These are phyloP conservation scores for Saccharata proteae DNA, from an alignment of 2,329 filamentous ascomycete genomes.

Conservation along the genomic window DNA sequence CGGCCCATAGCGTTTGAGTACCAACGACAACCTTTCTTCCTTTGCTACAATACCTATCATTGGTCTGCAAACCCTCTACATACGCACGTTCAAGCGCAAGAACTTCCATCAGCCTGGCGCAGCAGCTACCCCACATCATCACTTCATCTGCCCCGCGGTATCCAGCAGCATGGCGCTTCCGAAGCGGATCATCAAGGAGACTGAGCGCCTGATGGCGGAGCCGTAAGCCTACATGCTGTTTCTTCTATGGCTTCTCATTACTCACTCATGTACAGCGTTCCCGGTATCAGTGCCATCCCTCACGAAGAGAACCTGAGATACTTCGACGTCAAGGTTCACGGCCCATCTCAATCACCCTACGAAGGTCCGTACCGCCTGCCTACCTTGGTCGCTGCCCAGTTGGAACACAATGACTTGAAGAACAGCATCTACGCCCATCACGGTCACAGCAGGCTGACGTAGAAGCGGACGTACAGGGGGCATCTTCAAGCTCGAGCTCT, in stretches of 20 bases:
- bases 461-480: too few species aligned
- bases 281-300: constrained; percentile 88
- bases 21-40: too few species aligned
- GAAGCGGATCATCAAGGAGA: constrained; percentile 98
- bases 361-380: constrained; percentile 57
- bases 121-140: not conserved
- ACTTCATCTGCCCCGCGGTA: not conserved
- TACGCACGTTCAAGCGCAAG: too few species aligned
- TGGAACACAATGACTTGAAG: too few species aligned
- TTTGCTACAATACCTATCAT: too few species aligned
- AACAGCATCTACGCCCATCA: too few species aligned
- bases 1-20: too few species aligned
- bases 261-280: constrained; percentile 51
- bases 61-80: too few species aligned
- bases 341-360: constrained; percentile 83
- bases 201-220: constrained; percentile 89
- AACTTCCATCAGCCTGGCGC: not conserved
- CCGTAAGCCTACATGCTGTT: constrained; percentile 50
- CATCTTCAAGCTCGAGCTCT: constrained; percentile 92
- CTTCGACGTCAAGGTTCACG: constrained; percentile 95
- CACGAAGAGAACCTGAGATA: constrained; percentile 97
- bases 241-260: constrained; percentile 1
- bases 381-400: too few species aligned
- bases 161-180: constrained; percentile 55
- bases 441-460: too few species aligned